These are phyloP conservation scores for Xylaria telfairii DNA, from an alignment of 495 filamentous ascomycete species.

Conservation along the genomic window DNA sequence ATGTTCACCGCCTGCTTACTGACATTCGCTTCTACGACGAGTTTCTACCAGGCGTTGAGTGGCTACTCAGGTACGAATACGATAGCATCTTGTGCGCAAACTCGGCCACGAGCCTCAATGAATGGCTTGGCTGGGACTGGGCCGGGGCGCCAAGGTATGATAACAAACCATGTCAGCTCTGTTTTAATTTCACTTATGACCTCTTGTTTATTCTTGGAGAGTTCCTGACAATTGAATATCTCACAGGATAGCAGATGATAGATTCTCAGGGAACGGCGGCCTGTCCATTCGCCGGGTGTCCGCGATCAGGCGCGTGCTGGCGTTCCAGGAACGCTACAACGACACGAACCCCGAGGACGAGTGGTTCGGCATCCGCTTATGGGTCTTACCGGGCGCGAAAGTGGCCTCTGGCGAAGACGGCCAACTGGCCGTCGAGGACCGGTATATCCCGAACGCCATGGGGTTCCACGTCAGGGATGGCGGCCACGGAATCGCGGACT, in stretches of 20 bases:
- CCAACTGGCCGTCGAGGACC: slow-evolving; percentile 53
- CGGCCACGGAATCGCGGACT: slow-evolving; percentile 40
- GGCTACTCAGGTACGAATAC: slow-evolving; percentile 54
- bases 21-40: slow-evolving; percentile 55
- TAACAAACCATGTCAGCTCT: not conserved
- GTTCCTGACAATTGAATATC: slow-evolving; percentile 19
- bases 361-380: slow-evolving; percentile 55
- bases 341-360: slow-evolving; percentile 56
- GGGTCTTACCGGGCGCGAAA: slow-evolving; percentile 50
- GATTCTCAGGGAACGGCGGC: slow-evolving; percentile 56
- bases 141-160: slow-evolving; percentile 53
- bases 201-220: slow-evolving; percentile 1
- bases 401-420: slow-evolving; percentile 46
- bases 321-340: slow-evolving; percentile 51
- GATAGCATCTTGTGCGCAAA: slow-evolving; percentile 59
- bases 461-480: slow-evolving; percentile 55
- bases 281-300: slow-evolving; percentile 56
- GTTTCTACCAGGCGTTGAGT: slow-evolving; percentile 51
- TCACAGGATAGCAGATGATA: slow-evolving; percentile 37
- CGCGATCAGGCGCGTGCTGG: slow-evolving; percentile 47
- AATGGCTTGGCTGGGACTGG: slow-evolving; percentile 56
- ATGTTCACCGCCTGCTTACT: slow-evolving; percentile 50
- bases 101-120: slow-evolving; percentile 50
- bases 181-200: not conserved
- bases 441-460: slow-evolving; percentile 53